Conservation (phyloP, 441 rosid species). For the Euphorbia celastroides region DNA sequence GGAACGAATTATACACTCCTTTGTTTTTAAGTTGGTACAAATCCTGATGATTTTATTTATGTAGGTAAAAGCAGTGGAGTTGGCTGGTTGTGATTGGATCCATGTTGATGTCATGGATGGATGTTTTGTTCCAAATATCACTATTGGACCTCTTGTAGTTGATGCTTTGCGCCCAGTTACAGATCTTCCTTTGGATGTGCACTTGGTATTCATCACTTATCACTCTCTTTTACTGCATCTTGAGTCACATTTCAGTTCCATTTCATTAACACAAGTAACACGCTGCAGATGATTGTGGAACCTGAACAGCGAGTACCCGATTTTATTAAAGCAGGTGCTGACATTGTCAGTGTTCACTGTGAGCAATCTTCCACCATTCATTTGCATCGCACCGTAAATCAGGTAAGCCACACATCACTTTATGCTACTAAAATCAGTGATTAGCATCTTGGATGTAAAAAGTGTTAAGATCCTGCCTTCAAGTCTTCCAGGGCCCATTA, state of each 20-base stretch:
- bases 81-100: constrained; percentile 98
- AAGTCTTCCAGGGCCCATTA: not conserved
- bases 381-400: constrained; percentile 70
- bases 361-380: constrained; percentile 89
- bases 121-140: constrained; percentile 96
- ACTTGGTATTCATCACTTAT: constrained; percentile 50
- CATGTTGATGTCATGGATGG: constrained; percentile 99
- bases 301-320: constrained; percentile 91
- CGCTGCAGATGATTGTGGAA: constrained; percentile 84
- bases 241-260: not conserved
- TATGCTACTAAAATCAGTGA: not conserved
- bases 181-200: constrained; percentile 97
- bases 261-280: constrained; percentile 20
- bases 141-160: constrained; percentile 95
- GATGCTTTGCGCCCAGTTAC: constrained; percentile 94
- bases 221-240: not conserved
- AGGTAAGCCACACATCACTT: constrained; percentile 34
- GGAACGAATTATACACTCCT: not conserved
- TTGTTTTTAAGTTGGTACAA: not conserved
- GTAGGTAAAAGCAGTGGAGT: constrained; percentile 94
- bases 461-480: not conserved
- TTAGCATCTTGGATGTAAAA: not conserved
- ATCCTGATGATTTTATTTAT: no score
- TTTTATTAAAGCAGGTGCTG: constrained; percentile 92
- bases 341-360: constrained; percentile 90